Evolutionary conservation across 306 rosid genomes (phyloP).

Genomic region (Gynostemma pentaphyllum): DNA sequence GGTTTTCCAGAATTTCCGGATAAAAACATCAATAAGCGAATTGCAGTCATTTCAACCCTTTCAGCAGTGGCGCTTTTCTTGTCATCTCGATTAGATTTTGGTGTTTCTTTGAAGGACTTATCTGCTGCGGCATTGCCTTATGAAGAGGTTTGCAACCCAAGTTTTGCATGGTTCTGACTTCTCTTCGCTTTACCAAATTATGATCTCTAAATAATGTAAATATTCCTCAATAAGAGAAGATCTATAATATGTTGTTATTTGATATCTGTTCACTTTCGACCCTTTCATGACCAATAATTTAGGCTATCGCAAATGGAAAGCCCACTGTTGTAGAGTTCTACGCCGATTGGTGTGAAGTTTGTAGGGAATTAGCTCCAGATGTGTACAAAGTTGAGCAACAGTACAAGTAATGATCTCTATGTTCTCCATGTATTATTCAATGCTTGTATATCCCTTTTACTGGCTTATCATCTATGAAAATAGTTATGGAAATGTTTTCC

Average conservation of each 20-base stretch:
- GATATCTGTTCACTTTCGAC: background rate
- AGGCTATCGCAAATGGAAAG: conserved; percentile 95
- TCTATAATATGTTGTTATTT: background rate
- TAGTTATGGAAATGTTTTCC: background rate
- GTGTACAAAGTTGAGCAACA: conserved; percentile 91
- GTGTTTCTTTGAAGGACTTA: conserved; percentile 87
- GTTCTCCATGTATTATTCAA: background rate
- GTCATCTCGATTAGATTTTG: conserved; percentile 63
- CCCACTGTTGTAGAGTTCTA: conserved; percentile 97
- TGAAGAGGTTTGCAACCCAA: conserved; percentile 45
- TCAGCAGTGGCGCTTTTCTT: conserved; percentile 71
- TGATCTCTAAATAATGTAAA: background rate
- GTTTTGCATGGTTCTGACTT: background rate
- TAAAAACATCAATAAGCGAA: conserved; percentile 43
- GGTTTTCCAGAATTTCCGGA: conserved; percentile 47
- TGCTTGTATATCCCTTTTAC: conserved; percentile 1
- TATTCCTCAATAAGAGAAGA: background rate
- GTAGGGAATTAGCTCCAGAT: conserved; percentile 87
- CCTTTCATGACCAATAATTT: conserved; percentile 6
- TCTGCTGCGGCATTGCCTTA: conserved; percentile 77
- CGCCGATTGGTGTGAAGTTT: conserved; percentile 99
- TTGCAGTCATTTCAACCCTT: conserved; percentile 54
- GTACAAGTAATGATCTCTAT: conserved; percentile 50
- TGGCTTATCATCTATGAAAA: background rate
- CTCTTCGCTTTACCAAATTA: background rate